These are phyloP conservation scores for Acacia pycnantha DNA, from an alignment of 331 rosid species.

Conservation along the genomic window DNA sequence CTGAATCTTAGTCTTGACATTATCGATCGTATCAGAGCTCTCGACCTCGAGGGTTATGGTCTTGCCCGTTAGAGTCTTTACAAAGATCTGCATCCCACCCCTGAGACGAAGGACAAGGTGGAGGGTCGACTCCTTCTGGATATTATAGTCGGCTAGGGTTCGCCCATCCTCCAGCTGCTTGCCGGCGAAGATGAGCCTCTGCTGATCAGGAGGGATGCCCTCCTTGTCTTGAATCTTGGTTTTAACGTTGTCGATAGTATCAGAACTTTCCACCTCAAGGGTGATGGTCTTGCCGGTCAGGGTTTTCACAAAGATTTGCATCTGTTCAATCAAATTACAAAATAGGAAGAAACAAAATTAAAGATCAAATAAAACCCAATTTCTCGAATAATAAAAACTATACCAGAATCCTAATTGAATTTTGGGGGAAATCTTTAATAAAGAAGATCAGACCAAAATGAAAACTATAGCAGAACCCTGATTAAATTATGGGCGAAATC, in stretches of 20 bases:
- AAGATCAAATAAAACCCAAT: background rate
- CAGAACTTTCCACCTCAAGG: constrained; percentile 9
- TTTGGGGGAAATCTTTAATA: background rate
- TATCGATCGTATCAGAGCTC: constrained; percentile 5
- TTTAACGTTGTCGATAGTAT: background rate
- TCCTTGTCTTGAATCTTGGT: constrained; percentile 10
- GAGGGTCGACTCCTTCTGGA: constrained; percentile 6
- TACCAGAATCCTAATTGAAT: background rate
- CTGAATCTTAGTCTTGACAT: constrained; percentile 17
- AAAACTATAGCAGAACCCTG: too few relatives aligned
- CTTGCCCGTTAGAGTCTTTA: constrained; percentile 3
- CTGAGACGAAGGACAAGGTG: background rate
- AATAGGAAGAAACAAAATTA: background rate
- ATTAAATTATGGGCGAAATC: too few relatives aligned
- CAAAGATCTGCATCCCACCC: constrained; percentile 16
- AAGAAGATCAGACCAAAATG: background rate
- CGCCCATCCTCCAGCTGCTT: constrained; percentile 10
- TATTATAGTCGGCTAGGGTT: constrained; percentile 7
- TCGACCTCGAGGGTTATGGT: constrained; percentile 14
- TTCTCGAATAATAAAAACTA: background rate
- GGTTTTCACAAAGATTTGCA: constrained; percentile 16
- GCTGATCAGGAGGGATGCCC: background rate
- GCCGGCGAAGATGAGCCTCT: background rate
- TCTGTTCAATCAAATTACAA: background rate
- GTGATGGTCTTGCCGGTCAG: constrained; percentile 10